These are phyloP conservation scores for Scedosporium minutisporum DNA, from an alignment of 2,329 filamentous ascomycete genomes.

Conservation along the genomic window DNA sequence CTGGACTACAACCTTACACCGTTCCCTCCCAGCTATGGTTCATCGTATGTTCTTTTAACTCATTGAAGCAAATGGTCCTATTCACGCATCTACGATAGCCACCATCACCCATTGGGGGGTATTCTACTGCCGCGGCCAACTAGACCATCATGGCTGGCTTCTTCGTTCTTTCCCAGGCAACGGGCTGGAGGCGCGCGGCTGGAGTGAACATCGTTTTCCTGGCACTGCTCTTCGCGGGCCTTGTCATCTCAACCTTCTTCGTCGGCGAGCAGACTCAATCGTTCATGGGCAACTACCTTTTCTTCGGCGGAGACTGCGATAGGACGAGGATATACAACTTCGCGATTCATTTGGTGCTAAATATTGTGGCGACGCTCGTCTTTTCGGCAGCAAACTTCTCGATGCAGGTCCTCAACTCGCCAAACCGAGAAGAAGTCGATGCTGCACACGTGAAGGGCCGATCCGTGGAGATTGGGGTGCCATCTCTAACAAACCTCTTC, in stretches of 20 bases:
- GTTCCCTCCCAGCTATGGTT: background rate
- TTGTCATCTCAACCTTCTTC: constrained; percentile 2
- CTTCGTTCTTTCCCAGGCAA: background rate
- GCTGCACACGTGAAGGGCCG: constrained; percentile 25
- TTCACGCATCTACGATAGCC: background rate
- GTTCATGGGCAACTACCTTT: constrained; percentile 13
- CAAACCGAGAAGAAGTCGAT: constrained; percentile 38
- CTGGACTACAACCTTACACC: background rate
- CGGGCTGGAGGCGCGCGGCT: background rate
- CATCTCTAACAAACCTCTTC: constrained; percentile 12
- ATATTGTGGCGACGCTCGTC: constrained; percentile 32
- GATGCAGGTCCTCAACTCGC: constrained; percentile 41
- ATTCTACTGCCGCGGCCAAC: background rate
- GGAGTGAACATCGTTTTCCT: background rate
- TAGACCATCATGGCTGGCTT: background rate
- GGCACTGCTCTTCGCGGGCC: background rate
- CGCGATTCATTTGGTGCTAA: constrained; percentile 35
- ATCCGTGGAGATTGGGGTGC: constrained; percentile 16
- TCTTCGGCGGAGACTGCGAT: constrained; percentile 11
- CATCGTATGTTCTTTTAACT: background rate
- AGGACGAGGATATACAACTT: constrained; percentile 11
- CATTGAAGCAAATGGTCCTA: background rate
- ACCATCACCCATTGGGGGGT: background rate
- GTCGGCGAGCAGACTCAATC: constrained; percentile 10
- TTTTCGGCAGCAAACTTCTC: constrained; percentile 38